Evolutionary conservation across 1,284 basidiomycete species (phyloP).

Genomic region (Anthracocystis setariae): DNA sequence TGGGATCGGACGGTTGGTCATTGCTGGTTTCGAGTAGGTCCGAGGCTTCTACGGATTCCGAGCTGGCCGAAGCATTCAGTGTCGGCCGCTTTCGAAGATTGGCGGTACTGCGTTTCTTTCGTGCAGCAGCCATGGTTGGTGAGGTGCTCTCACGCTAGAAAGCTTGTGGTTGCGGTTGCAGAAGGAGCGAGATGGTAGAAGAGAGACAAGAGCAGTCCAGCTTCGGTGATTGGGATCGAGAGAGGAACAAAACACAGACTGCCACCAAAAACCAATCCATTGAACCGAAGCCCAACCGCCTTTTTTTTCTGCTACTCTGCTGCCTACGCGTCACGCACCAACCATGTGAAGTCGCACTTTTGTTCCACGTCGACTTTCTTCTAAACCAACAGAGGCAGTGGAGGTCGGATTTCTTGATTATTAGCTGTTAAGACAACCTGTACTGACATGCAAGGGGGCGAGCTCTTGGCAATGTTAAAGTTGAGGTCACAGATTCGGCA

Average conservation of each 20-base stretch:
- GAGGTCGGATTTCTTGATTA: not conserved
- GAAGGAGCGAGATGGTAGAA: not conserved
- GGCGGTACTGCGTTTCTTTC: conserved; percentile 11
- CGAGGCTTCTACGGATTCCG: conserved; percentile 28
- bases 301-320: no score
- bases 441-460: not conserved
- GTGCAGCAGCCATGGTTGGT: conserved; percentile 17
- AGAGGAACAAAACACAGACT: not conserved
- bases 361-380: conserved; percentile 43
- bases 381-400: conserved; percentile 29
- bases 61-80: conserved; percentile 25
- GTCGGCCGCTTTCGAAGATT: conserved; percentile 28
- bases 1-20: not conserved
- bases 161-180: not conserved
- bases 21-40: conserved; percentile 32
- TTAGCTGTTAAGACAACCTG: not conserved
- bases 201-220: not conserved
- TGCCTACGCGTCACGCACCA: no score
- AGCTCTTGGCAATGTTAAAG: no score
- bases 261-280: no score
- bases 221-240: not conserved
- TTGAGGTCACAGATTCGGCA: no score
- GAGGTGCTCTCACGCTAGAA: not conserved
- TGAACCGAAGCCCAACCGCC: no score
- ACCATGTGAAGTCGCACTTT: not conserved